Conservation (phyloP, 257 asterid genomes). For the Gentiana dahurica region DNA sequence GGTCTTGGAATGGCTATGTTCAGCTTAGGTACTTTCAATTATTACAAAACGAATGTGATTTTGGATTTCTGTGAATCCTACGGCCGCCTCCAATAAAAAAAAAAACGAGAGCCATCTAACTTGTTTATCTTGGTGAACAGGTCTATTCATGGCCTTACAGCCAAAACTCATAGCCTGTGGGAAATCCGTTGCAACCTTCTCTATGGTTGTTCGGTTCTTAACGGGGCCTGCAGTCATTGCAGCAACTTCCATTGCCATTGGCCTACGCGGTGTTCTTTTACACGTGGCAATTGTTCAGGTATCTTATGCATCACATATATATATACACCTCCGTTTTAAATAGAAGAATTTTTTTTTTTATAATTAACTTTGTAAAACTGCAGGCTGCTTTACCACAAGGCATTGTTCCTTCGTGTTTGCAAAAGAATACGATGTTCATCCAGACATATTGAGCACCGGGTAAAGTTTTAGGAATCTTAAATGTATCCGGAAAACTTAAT, state of each 20-base stretch:
- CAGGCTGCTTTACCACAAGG: conserved; percentile 99
- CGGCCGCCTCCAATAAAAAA: too few relatives aligned
- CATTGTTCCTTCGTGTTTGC: conserved; percentile 81
- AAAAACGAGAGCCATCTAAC: too few relatives aligned
- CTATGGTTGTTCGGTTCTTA: conserved; percentile 90
- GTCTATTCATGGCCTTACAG: conserved; percentile 92
- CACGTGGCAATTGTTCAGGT: conserved; percentile 94
- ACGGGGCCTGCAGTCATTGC: conserved; percentile 97
- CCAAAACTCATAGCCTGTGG: conserved; percentile 90
- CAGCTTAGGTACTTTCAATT: conserved; percentile 48
- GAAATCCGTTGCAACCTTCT: conserved; percentile 72
- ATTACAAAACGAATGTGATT: neutral
- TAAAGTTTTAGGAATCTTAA: conserved; percentile 21
- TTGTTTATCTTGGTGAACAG: conserved; percentile 10
- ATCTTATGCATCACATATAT: neutral
- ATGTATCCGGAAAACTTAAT: too few relatives aligned
- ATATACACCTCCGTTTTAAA: neutral
- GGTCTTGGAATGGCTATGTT: conserved; percentile 99
- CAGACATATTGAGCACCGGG: conserved; percentile 91
- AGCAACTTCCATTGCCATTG: conserved; percentile 83
- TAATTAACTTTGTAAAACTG: conserved; percentile 7
- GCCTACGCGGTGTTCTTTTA: conserved; percentile 72
- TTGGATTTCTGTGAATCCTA: too few relatives aligned
- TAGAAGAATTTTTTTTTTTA: neutral
- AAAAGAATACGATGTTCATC: conserved; percentile 81